Evolutionary conservation across 176 grass and related monocot species (phyloP).

Genomic region (Hordeum vulgare): DNA sequence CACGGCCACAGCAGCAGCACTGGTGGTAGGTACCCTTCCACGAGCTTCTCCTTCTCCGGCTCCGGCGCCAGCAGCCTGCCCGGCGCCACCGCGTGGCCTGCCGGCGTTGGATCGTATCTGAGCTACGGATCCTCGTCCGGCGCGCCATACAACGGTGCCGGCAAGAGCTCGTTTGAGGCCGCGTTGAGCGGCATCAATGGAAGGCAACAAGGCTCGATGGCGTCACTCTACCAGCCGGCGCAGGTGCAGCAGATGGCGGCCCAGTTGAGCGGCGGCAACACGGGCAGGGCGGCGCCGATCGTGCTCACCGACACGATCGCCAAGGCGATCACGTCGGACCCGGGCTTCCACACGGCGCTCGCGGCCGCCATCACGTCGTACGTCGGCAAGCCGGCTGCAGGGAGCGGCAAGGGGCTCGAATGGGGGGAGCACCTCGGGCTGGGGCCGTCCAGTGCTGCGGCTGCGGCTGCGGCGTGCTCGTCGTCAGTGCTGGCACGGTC

Average conservation of each 20-base stretch:
- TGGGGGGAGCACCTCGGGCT: conserved; percentile 51
- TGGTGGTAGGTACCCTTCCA: conserved; percentile 51
- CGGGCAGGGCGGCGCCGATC: background rate
- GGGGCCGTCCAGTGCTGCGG: background rate
- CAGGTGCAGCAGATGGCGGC: conserved; percentile 26
- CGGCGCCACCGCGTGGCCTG: conserved; percentile 31
- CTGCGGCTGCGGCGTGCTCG: conserved; percentile 1
- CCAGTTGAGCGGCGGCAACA: background rate
- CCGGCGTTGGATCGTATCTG: conserved; percentile 22
- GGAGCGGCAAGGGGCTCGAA: conserved; percentile 6
- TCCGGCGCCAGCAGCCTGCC: conserved; percentile 35
- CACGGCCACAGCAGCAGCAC: background rate
- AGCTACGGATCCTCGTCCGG: conserved; percentile 31
- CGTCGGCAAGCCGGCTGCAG: conserved; percentile 44
- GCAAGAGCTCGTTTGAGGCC: conserved; percentile 21
- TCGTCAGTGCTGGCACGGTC: conserved; percentile 21
- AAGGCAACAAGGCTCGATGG: conserved; percentile 12
- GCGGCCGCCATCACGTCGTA: conserved; percentile 69
- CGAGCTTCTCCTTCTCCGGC: conserved; percentile 69
- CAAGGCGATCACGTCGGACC: conserved; percentile 66
- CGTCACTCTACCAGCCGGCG: conserved; percentile 25
- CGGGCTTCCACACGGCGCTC: conserved; percentile 68
- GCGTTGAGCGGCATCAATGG: conserved; percentile 21
- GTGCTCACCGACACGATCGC: conserved; percentile 63
- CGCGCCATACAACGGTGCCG: conserved; percentile 13